A percentile compares a stretch with the other conserved stretches of the same genome.
Conservation (phyloP, 1,284 basidiomycete genomes). For the Boletus sp. region DNA sequence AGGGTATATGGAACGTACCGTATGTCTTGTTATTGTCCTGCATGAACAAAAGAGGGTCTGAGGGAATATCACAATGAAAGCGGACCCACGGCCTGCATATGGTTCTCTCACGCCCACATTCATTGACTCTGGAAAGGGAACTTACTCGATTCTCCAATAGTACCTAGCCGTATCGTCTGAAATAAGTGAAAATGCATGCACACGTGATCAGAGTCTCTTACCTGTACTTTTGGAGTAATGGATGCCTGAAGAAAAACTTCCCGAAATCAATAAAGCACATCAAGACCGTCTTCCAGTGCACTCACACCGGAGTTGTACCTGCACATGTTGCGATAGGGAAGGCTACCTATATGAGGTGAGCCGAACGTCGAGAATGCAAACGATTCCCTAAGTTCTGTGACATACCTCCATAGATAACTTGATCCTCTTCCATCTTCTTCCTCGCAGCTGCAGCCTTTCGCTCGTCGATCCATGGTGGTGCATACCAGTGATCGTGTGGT, state of each 20-base stretch:
- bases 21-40: conserved; percentile 73
- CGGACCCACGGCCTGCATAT: conserved; percentile 58
- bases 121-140: conserved; percentile 6
- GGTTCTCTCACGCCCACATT: conserved; percentile 3
- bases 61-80: conserved; percentile 73
- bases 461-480: conserved; percentile 81
- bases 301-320: conserved; percentile 81
- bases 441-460: conserved; percentile 57
- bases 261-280: not conserved
- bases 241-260: conserved; percentile 78
- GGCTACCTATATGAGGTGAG: conserved; percentile 38
- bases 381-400: not conserved
- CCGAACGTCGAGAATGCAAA: not conserved
- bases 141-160: conserved; percentile 76
- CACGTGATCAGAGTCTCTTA: conserved; percentile 28
- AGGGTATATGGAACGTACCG: conserved; percentile 38
- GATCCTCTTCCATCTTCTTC: conserved; percentile 54
- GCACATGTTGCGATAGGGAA: conserved; percentile 72
- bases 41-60: conserved; percentile 81
- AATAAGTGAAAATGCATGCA: not conserved
- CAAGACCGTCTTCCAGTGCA: conserved; percentile 3
- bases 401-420: conserved; percentile 68
- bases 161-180: conserved; percentile 43
- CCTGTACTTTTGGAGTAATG: conserved; percentile 65
- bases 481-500: conserved; percentile 69